Evolutionary conservation across 495 filamentous ascomycete genomes (phyloP), one percentile per base, ranked within the genome.

Genomic region (Polyplosphaeria fusca): DNA sequence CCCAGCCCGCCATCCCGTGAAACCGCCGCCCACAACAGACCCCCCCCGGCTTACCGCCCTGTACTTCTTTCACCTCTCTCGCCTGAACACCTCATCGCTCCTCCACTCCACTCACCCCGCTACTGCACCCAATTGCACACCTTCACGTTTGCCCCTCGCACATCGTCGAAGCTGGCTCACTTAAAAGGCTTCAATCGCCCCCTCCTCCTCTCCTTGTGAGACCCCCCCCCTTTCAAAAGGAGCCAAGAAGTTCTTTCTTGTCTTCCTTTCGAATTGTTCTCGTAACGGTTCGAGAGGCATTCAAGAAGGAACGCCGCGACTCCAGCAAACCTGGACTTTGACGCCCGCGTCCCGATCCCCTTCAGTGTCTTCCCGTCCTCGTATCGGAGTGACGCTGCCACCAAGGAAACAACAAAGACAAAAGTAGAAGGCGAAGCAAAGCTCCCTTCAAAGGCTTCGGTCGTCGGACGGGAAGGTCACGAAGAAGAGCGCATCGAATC

Each of bases 331-430:
- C 92, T 97, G 91, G 92, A 96, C 86, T 96, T 95, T 90, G 91
- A 96, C 87, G 91, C 91, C 79, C 87, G 89, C 75, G 89, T 97
- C 75, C 92, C 92, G 78, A 94, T 97, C 76, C 92, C 92, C 75
- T 92, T 96, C 85, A 95, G 91, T 85, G 86, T 96, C 86, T 96
- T 97, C 86, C 92, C 92, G 79, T 95, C 90, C 73, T 88, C 92
- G 74, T 97, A 96, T 82, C 84, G 87, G 85, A 86, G 79, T 81
- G 88, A 93, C 84, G 82, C 83, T 82, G 86, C 84, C 81, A 83
- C 81, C 76, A 58, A 58, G 66, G 82, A 86, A 77, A 80, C 84
- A 80, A 83, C 85, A 76, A 82, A 80, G 74, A 84, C 77, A 76
- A 82, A 80, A 82, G 86, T 91, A 84, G 88, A 96, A 82, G 86